These are phyloP conservation scores for Heliosperma pusillum DNA, from an alignment of 148 eudicot genomes.

Conservation along the genomic window DNA sequence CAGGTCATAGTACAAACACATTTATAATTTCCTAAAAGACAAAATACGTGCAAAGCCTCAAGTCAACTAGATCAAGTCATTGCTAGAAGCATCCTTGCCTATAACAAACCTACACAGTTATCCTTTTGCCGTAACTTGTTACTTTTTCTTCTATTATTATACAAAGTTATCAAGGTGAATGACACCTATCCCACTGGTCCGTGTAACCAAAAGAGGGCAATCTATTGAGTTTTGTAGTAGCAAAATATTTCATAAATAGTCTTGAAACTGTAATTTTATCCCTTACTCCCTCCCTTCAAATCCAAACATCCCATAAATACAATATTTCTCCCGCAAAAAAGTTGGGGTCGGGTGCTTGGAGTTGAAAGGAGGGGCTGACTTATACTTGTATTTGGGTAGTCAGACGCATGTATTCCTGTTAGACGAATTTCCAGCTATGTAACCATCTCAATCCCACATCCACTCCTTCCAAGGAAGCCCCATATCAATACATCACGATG, in stretches of 20 bases:
- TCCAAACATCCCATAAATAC: no score
- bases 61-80: no score
- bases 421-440: background rate
- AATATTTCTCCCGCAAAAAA: no score
- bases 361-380: background rate
- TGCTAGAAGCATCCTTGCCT: background rate
- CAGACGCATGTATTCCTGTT: background rate
- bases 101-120: background rate
- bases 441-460: background rate
- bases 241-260: background rate
- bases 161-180: background rate
- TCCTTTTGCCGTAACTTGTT: background rate
- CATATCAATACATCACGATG: slow-evolving; percentile 1
- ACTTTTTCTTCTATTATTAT: background rate
- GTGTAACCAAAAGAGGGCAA: background rate
- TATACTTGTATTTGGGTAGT: background rate
- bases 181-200: background rate
- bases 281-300: no score
- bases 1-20: no score
- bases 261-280: no score
- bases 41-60: no score
- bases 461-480: background rate
- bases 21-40: no score
- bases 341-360: no score
- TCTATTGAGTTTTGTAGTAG: background rate